Conservation (phyloP, 2,329 filamentous ascomycete species). For the Fusarium xylarioides region DNA sequence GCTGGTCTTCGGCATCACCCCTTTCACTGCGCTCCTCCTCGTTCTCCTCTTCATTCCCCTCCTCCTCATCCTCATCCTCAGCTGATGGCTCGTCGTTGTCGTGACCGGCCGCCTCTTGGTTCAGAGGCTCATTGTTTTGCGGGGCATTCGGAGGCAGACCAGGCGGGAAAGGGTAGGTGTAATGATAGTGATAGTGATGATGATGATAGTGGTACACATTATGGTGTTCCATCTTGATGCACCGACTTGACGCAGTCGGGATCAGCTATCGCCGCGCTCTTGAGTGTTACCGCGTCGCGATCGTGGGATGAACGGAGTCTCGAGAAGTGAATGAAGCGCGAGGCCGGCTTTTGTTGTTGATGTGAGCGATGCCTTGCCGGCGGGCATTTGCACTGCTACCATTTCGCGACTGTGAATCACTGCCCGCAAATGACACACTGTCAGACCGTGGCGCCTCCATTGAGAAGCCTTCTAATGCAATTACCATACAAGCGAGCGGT, state of each 20-base stretch:
- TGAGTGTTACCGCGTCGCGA: not conserved
- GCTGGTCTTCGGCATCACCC: too few species aligned
- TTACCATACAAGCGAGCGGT: too few species aligned
- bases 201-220: not conserved
- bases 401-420: not conserved
- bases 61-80: not conserved
- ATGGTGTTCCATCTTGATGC: not conserved
- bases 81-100: fast-evolving
- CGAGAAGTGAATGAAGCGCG: not conserved
- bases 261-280: too few species aligned
- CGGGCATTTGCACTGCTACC: not conserved
- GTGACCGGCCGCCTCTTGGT: fast-evolving
- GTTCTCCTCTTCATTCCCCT: too few species aligned
- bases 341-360: not conserved
- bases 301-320: too few species aligned
- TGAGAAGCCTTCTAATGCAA: too few species aligned
- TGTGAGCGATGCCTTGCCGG: not conserved
- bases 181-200: not conserved
- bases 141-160: fast-evolving
- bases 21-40: too few species aligned
- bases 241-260: not conserved
- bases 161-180: not conserved
- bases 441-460: fast-evolving
- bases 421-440: not conserved
- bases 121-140: too few species aligned